A percentile compares a stretch with the other conserved stretches of the same genome.
phyloP scores from a whole-genome alignment of 257 asterid species.

The Solanum clarkiae region DNA sequence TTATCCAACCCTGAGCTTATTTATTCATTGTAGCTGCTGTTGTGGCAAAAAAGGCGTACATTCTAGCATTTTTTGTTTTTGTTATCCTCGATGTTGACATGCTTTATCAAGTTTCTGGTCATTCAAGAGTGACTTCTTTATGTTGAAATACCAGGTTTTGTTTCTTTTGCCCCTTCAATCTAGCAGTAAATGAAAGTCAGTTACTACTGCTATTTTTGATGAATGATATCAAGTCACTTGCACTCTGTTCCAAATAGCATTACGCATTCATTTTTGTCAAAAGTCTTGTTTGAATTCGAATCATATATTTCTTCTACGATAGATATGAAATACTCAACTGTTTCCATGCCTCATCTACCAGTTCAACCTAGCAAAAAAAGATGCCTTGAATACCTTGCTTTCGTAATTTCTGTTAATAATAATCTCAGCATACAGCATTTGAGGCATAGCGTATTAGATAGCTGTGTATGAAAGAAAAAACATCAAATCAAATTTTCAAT shows the following conservation, averaged over 20 bases:
- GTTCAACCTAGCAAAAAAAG: neutral
- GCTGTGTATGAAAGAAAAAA: neutral
- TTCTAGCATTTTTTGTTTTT: neutral
- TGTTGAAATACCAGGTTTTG: neutral
- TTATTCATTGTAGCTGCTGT: conserved; percentile 45
- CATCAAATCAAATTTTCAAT: neutral
- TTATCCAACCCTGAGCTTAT: neutral
- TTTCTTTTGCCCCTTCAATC: neutral
- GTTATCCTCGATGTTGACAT: neutral
- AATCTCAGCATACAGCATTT: neutral
- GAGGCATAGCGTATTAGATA: neutral
- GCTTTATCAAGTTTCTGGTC: neutral
- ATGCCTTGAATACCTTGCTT: neutral
- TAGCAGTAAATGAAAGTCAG: neutral
- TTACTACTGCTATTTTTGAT: neutral
- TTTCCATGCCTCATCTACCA: neutral
- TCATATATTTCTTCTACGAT: neutral
- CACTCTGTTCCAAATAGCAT: neutral
- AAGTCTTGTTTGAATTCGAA: neutral
- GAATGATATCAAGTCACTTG: neutral
- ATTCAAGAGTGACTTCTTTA: no score
- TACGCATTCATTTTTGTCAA: neutral
- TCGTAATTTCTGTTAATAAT: neutral
- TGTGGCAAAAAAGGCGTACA: conserved; percentile 76
- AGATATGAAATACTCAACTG: neutral